phyloP scores from a whole-genome alignment of 148 eudicot species.

The Drosera capensis region DNA sequence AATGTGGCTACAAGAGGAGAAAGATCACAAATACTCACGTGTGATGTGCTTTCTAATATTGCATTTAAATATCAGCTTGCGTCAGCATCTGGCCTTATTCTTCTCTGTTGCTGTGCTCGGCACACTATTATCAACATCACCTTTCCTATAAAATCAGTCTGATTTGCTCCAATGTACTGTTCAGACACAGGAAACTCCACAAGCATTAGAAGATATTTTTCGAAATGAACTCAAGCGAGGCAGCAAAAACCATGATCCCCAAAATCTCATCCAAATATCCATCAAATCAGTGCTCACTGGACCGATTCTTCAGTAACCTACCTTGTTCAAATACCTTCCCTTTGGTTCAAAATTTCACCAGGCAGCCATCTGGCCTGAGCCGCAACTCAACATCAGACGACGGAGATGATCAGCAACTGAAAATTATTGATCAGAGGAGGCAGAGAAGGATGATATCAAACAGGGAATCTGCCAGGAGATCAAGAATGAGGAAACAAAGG shows the following conservation, averaged over 20 bases:
- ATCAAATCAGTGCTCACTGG: constrained; percentile 11
- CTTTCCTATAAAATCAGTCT: constrained; percentile 40
- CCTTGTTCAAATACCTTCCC: constrained; percentile 11
- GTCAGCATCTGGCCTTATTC: constrained; percentile 23
- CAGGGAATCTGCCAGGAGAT: constrained; percentile 76
- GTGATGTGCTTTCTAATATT: constrained; percentile 9
- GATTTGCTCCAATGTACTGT: constrained; percentile 11
- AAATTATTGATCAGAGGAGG: constrained; percentile 53
- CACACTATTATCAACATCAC: constrained; percentile 13
- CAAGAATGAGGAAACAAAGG: constrained; percentile 80
- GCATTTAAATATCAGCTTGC: constrained; percentile 14
- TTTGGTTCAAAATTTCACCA: constrained; percentile 13
- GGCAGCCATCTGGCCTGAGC: constrained; percentile 22
- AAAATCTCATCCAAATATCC: constrained; percentile 14
- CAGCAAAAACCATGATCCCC: constrained; percentile 18
- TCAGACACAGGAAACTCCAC: constrained; percentile 10
- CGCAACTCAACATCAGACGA: constrained; percentile 54
- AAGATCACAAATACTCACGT: constrained; percentile 15
- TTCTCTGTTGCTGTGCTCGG: constrained; percentile 10
- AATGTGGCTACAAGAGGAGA: too few relatives aligned
- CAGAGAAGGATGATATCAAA: constrained; percentile 78
- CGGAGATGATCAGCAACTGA: constrained; percentile 22
- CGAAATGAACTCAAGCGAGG: constrained; percentile 29
- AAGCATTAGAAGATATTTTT: constrained; percentile 6
- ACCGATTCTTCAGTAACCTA: constrained; percentile 13